A percentile compares a stretch with the other conserved stretches of the same genome.
phyloP scores from a whole-genome alignment of 352 stramenopile genomes.

The Phytophthora tubulina region DNA sequence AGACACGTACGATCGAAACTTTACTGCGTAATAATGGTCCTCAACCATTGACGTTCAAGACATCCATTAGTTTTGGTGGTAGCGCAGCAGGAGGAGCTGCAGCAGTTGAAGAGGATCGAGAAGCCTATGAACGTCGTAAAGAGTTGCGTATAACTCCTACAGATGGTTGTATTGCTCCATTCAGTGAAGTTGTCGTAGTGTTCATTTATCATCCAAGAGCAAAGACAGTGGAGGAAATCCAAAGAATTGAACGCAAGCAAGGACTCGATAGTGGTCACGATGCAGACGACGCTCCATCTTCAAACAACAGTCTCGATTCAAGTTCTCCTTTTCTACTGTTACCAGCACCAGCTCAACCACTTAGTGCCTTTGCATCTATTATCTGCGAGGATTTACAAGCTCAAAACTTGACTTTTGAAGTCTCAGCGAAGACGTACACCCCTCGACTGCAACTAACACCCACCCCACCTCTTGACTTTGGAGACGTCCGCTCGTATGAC shows the following conservation, averaged over 20 bases:
- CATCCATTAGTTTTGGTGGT: conserved; percentile 57
- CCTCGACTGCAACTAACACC: conserved; percentile 63
- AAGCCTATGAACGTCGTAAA: conserved; percentile 71
- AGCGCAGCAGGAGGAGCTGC: neutral
- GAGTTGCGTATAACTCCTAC: conserved; percentile 69
- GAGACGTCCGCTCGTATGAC: conserved; percentile 80
- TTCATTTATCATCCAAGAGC: conserved; percentile 64
- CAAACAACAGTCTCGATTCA: conserved; percentile 4
- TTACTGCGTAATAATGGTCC: conserved; percentile 84
- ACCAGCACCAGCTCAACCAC: conserved; percentile 32
- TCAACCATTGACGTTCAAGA: conserved; percentile 69
- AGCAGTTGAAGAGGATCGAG: conserved; percentile 64
- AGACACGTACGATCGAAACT: conserved; percentile 66
- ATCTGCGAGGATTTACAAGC: conserved; percentile 69
- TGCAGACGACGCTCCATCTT: neutral
- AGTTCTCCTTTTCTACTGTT: conserved; percentile 33
- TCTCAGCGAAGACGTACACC: conserved; percentile 66
- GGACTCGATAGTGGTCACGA: neutral
- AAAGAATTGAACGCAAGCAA: conserved; percentile 34
- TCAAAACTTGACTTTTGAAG: conserved; percentile 83
- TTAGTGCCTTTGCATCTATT: conserved; percentile 81
- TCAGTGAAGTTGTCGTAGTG: conserved; percentile 49
- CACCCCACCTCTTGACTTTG: conserved; percentile 76
- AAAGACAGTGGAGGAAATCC: conserved; percentile 47
- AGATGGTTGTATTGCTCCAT: conserved; percentile 73